Evolutionary conservation across 768 basidiomycete species (phyloP), one percentile per base, ranked within the genome.

Genomic region (Gymnopilus dilepis): DNA sequence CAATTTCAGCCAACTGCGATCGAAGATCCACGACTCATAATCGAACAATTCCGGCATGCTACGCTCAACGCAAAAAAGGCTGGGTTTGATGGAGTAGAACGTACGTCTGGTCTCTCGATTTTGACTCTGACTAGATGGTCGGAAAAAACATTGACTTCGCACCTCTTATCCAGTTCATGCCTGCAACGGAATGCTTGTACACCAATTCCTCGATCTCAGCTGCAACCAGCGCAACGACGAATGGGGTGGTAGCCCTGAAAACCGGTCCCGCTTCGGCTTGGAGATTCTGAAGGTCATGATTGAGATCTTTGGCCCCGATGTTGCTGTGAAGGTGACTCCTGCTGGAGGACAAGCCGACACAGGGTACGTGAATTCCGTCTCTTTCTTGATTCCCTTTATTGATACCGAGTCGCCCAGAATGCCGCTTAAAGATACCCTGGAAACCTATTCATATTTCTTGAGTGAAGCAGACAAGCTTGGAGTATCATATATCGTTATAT

Each of bases 171-270:
- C 2, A 82, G 71, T 86, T 69, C 78, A 78, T 43, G 76, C 76
- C 11, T 78, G 80, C 19, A 76, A 75, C 54, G 82, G 83, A 1
- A 82, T 80, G 58, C 70, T 83, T 8, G 56, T 80, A 30, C 70
- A 78, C 61, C 84, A 87, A 61, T 86, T 87, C 75, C 70, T 84
- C 17, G 82, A 86, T 61, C 70, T 66, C 34, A 75, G 67, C 6
- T 69, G 78, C 24, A 87, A 87, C 56, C 64, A 69, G 43, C 80
- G 86, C 24, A 84, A 80, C 13, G 87, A 87, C 72, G 70, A 79
- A 61, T 90, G 83, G 77, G 88, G 88, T 6, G 88, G 87, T 3
- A 82, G 80, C 42, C 61, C 82, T 40, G 83, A 85, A 69, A 86
- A 86, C 68, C 80, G 87, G 19, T 70, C 79, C 2, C 74, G 84